Base-by-base conservation (phyloP, 2,329 filamentous ascomycete genomes). In the Cyanodermella asteris region DNA sequence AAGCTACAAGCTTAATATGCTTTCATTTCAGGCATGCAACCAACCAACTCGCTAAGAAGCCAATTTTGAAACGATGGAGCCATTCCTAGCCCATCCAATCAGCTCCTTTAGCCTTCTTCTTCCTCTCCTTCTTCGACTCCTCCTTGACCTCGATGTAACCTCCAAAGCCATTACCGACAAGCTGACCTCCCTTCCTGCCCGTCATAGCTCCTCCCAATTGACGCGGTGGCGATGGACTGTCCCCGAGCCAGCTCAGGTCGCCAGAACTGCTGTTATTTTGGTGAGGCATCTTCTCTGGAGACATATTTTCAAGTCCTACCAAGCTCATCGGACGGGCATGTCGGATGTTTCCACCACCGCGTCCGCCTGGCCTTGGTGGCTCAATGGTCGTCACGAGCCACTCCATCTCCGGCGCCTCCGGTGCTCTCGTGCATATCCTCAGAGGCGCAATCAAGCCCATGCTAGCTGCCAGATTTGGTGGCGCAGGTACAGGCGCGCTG, bases 81-180 rank as follows among this genome's bases (percentile, higher is more conserved):
- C 12, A 18, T 22, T 18, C 2, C 15, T 18, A 18, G 7, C 23
- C 11, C 23, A 25, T 18, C 23, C 23, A 25, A 15, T 25, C 23
- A 12, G 23, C 15, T 12, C 15, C 16, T 17, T 17, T 10, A 15
- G 4, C 13, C 25, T 16, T n/a, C 18, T n/a, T 27, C 24, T 29
- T 31, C 5, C 10, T 27, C 16, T 23, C 38, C 39, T 7, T 38
- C 42, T 41, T 35, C 24, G 44, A 47, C 22, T 62, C 59, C 12
- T 47, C 47, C 1, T 69, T 69, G n/a, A 73, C 57, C 11, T 67
- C 64, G 11, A 73, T 44, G 44, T 67, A 72, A 1, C 68, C 68
- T 15, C 68, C 68, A 31, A 69, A 69, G 3, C 68, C 68, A 39
- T 72, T 72, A 0, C 65, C 66, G 0, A 73, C 66, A n/a, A 72